phyloP scores from a whole-genome alignment of 768 basidiomycete genomes.

The Auricularia heimuer region DNA sequence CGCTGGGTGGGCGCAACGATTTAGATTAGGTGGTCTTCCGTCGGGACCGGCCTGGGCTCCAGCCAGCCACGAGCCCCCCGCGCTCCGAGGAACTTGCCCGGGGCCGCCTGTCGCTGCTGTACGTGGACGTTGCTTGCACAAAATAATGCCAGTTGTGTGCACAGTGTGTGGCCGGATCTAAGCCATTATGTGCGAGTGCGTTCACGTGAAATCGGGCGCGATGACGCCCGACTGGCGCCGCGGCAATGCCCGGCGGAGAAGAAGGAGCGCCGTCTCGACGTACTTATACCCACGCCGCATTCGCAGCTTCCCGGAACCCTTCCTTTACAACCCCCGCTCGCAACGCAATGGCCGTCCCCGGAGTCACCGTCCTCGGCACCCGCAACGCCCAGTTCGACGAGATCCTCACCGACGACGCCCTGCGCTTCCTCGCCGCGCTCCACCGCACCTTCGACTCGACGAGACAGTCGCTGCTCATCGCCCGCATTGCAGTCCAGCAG shows the following conservation, averaged over 20 bases:
- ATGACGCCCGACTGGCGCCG: too few species aligned
- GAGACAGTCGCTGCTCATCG: conserved; percentile 68
- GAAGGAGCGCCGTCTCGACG: too few species aligned
- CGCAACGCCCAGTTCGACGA: conserved; percentile 51
- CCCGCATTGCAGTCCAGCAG: conserved; percentile 70
- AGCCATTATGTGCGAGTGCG: too few species aligned
- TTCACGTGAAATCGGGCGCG: too few species aligned
- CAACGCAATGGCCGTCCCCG: conserved; percentile 12
- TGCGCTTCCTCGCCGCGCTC: conserved; percentile 84
- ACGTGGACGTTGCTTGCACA: too few species aligned
- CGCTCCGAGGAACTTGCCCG: background rate
- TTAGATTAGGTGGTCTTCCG: background rate
- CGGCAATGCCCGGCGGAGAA: too few species aligned
- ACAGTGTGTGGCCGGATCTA: too few species aligned
- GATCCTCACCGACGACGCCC: conserved; percentile 78
- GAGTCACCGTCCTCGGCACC: conserved; percentile 55
- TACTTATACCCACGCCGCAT: background rate
- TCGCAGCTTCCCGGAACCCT: background rate
- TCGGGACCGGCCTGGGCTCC: background rate
- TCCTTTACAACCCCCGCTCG: background rate
- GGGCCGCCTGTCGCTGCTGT: too few species aligned
- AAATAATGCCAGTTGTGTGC: too few species aligned
- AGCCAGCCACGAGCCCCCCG: background rate
- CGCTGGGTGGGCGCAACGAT: background rate
- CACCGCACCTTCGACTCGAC: conserved; percentile 90